Conservation (phyloP, 2,329 filamentous ascomycete genomes). For the Fusarium phyllophilum region DNA sequence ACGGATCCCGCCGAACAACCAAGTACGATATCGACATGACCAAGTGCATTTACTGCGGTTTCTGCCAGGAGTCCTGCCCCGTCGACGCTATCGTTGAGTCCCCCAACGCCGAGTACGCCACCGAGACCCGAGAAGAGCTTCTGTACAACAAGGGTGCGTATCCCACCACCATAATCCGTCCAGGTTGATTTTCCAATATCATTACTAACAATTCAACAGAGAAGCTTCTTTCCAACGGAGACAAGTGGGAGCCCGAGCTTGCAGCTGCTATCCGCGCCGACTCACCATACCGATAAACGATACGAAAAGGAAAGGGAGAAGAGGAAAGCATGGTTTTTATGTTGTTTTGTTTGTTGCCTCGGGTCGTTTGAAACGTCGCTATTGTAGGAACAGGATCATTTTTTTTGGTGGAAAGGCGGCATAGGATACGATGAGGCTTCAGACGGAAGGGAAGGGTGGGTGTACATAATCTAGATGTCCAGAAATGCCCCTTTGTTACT, state of each 20-base stretch:
- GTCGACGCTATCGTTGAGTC: conserved; percentile 87
- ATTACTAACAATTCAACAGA: conserved; percentile 57
- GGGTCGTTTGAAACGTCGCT: conserved; percentile 23
- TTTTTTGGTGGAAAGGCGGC: conserved; percentile 18
- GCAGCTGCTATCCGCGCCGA: conserved; percentile 92
- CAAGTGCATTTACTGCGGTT: conserved; percentile 99
- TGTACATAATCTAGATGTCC: conserved; percentile 47
- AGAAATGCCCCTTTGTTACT: conserved; percentile 44
- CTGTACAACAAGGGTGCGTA: conserved; percentile 88
- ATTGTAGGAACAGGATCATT: conserved; percentile 33
- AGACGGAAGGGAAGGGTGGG: conserved; percentile 25
- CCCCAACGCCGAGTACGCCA: conserved; percentile 71
- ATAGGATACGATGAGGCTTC: conserved; percentile 14
- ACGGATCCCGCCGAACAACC: conserved; percentile 93
- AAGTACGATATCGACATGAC: conserved; percentile 99
- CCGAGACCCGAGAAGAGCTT: conserved; percentile 85
- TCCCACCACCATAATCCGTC: background rate
- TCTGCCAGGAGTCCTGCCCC: conserved; percentile 98
- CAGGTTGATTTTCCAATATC: conserved; percentile 2
- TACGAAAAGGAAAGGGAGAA: conserved; percentile 27
- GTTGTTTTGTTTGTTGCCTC: conserved; percentile 22
- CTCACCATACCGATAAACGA: conserved; percentile 82
- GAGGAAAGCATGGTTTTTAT: conserved; percentile 21
- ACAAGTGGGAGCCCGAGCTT: conserved; percentile 98
- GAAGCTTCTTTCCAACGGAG: conserved; percentile 88